Conservation (phyloP, 345 rosid genomes). For the Brassica rapa region DNA sequence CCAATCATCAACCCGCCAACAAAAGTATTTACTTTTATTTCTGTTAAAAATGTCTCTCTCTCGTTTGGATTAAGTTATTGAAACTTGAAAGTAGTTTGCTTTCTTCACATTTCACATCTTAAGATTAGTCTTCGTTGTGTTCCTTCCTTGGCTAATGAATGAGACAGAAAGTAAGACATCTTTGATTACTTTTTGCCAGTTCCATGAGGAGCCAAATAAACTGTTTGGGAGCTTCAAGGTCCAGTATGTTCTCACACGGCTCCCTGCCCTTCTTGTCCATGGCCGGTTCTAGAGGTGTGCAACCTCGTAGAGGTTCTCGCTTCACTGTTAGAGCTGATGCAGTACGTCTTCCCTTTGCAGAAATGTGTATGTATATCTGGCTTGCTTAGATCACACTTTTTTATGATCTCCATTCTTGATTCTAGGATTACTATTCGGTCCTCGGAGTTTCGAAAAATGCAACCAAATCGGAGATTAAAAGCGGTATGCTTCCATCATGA, state of each 20-base stretch:
- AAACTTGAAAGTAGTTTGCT: not conserved
- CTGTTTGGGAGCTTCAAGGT: constrained; percentile 58
- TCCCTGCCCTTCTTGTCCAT: constrained; percentile 54
- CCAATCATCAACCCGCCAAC: constrained; percentile 30
- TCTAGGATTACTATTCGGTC: constrained; percentile 83
- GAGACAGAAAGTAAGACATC: not conserved
- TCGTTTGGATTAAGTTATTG: not conserved
- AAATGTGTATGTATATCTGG: no score
- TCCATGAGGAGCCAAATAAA: constrained; percentile 45
- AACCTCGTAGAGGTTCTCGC: constrained; percentile 53
- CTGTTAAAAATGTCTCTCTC: not conserved
- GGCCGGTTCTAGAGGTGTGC: constrained; percentile 49
- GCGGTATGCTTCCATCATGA: constrained; percentile 53
- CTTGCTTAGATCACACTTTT: constrained; percentile 4
- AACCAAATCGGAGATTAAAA: constrained; percentile 90
- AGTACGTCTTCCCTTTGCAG: no score
- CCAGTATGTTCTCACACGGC: constrained; percentile 60
- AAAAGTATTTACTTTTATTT: constrained; percentile 39
- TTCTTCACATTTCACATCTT: not conserved
- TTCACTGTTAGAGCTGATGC: constrained; percentile 78
- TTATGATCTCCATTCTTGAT: constrained; percentile 9
- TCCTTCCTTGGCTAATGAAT: not conserved
- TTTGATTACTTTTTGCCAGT: constrained; percentile 42
- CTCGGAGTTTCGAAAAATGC: constrained; percentile 93
- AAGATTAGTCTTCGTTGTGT: not conserved